Base-by-base conservation (phyloP, 345 rosid genomes). In the Conringia planisiliqua region DNA sequence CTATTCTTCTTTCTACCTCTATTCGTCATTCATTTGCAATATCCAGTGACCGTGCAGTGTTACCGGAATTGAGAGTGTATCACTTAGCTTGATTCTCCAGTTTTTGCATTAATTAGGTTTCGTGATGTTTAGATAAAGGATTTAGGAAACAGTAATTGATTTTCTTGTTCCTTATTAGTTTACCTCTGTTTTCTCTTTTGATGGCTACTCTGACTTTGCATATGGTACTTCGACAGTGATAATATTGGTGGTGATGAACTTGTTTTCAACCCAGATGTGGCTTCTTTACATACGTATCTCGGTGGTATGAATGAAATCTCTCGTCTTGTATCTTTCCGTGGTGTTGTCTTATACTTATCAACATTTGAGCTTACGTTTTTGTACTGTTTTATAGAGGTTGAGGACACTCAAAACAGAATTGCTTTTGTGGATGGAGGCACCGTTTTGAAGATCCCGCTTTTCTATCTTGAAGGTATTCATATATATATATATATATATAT, bases 401-500 rank as follows among this genome's bases (percentile, higher is more conserved):
- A 95, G 60, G 98, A 95, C 51, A 92, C 94, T 16, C 92, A 73
- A 46, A 82, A 73, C 62, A 83, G 97, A 70, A 66, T 86, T 80
- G 80, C 88, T 71, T 85, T 90, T 79, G 84, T 88, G 83, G 97
- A 92, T 76, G 96, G 92, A 16, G 96, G 92, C 75, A 89, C 88
- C 8, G 48, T 79, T 17, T 81, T 87, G 59, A 86, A 79, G 71
- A 79, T 95, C 13, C 96, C 99, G 0, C 76, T 95, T 76, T 84
- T 90, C 84, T 86, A 89, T 85, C 97, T 92, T 36, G 86, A 95
- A 86, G 99, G 99, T 95, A 79, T 0, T 51, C 29, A n/a, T n/a
- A n/a, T n/a, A n/a, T n/a, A n/a, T 22, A 22, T 22, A 22, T 22
- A 22, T 22, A 22, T 22, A 3, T 62, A 50, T 56, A 33, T 24